These are phyloP conservation scores for Talaromyces sp. DNA, from an alignment of 2,329 filamentous ascomycete genomes.

Conservation along the genomic window DNA sequence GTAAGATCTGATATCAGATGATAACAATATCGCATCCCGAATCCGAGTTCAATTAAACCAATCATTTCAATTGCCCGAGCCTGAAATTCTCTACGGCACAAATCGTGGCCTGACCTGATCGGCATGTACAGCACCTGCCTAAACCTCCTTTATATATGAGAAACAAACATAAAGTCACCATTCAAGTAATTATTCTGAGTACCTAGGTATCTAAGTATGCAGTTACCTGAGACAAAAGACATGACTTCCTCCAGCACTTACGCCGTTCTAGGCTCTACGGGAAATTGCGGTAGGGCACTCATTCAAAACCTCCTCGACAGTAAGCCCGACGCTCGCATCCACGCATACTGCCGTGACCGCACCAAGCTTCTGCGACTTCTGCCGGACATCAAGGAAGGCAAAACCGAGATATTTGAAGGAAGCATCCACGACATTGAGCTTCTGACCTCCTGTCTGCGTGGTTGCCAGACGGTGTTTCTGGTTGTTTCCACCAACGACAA, in stretches of 20 bases:
- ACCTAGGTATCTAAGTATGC: too few relatives aligned
- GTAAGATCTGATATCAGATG: too few relatives aligned
- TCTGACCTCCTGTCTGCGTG: conserved; percentile 34
- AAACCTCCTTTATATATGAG: too few relatives aligned
- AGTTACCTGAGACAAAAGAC: too few relatives aligned
- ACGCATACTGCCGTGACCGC: conserved; percentile 44
- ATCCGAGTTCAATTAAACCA: too few relatives aligned
- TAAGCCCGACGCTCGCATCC: conserved; percentile 24
- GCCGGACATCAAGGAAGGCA: conserved; percentile 29
- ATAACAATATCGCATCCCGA: too few relatives aligned
- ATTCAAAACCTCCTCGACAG: conserved; percentile 36
- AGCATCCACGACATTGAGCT: conserved; percentile 37
- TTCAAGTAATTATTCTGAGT: too few relatives aligned
- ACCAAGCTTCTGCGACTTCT: conserved; percentile 35
- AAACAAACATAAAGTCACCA: too few relatives aligned
- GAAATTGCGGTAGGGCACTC: conserved; percentile 42
- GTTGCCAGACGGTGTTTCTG: conserved; percentile 37
- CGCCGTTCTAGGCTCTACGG: conserved; percentile 41
- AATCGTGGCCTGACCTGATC: too few relatives aligned
- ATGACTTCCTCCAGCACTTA: conserved; percentile 22
- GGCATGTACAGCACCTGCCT: too few relatives aligned
- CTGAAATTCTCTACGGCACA: too few relatives aligned
- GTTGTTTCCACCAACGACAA: conserved; percentile 42
- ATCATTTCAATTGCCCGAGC: too few relatives aligned
- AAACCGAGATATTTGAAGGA: conserved; percentile 41